Evolutionary conservation across 345 rosid genomes (phyloP), one percentile per base, ranked within the genome.

Genomic region (Noccaea bulbosa): DNA sequence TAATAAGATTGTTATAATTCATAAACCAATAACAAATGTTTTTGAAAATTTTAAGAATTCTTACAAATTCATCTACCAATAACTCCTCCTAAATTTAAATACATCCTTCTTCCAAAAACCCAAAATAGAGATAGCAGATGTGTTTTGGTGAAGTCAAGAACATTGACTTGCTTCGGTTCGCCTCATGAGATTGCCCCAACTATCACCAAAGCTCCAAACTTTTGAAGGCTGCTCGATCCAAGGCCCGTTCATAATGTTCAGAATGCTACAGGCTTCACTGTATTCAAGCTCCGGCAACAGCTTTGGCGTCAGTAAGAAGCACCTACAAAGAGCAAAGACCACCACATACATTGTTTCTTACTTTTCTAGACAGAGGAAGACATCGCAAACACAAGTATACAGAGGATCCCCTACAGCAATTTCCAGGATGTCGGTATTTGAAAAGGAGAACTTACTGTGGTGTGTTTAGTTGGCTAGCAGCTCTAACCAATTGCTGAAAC

Each of bases 401-500:
- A 39, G 4, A n/a, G n/a, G n/a, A 24, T 7, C 0, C 45, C 27
- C 15, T 14, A 35, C 4, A n/a, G 65, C 41, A 65, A 20, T 72
- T 62, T 45, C 22, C 49, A 72, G 45, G 20, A 40, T 37, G 46
- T 15, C 0, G 4, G 41, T 5, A 69, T 24, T 11, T 30, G 4
- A 16, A 3, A 71, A 17, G 32, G 20, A 50, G 11, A 6, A 46
- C 73, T 77, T 85, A 93, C 98, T 91, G 98, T 37, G 98, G 97
- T 50, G 98, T 93, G 74, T 87, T 87, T 1, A 84, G 88, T 77
- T 91, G 96, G 65, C 95, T 93, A 41, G 98, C 95, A 70, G 96
- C 97, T 82, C 93, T 86, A 41, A 91, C 98, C 76, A 93, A 74
- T 58, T 93, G 97, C 77, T 93, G 97, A 84, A 93, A 91, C 98